Evolutionary conservation across 2,329 filamentous ascomycete species (phyloP).

Genomic region (Amesomyces nigricolor): DNA sequence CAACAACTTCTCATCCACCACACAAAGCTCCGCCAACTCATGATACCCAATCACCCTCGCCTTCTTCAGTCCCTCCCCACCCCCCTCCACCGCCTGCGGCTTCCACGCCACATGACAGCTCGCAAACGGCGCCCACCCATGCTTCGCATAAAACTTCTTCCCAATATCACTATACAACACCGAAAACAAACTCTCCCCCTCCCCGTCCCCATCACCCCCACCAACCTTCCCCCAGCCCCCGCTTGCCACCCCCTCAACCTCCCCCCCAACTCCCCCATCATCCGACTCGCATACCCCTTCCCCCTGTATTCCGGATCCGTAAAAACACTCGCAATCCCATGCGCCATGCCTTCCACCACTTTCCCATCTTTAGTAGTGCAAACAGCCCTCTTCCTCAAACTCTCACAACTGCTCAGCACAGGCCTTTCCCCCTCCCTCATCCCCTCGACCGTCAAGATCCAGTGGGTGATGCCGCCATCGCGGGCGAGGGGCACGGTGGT

Average conservation of each 20-base stretch:
- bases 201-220: slow-evolving; percentile 12
- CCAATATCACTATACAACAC: slow-evolving; percentile 85
- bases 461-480: slow-evolving; percentile 54
- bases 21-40: slow-evolving; percentile 57
- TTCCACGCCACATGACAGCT: slow-evolving; percentile 67
- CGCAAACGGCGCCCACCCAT: slow-evolving; percentile 70
- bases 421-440: slow-evolving; percentile 40
- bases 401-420: slow-evolving; percentile 60
- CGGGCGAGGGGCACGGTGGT: slow-evolving; percentile 52
- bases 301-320: slow-evolving; percentile 62
- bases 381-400: slow-evolving; percentile 54
- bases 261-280: slow-evolving; percentile 61
- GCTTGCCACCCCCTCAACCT: slow-evolving; percentile 36
- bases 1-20: slow-evolving; percentile 59
- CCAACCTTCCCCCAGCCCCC: not conserved
- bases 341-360: slow-evolving; percentile 53
- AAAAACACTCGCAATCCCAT: slow-evolving; percentile 79
- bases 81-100: slow-evolving; percentile 26
- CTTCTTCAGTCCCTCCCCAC: slow-evolving; percentile 16
- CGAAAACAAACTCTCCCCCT: slow-evolving; percentile 53
- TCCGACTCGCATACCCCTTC: slow-evolving; percentile 69
- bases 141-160: slow-evolving; percentile 69
- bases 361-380: slow-evolving; percentile 33
- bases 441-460: slow-evolving; percentile 54
- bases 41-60: slow-evolving; percentile 48